Evolutionary conservation across 164 flowering plant genomes (phyloP).

Genomic region (Berberis vulgaris): DNA sequence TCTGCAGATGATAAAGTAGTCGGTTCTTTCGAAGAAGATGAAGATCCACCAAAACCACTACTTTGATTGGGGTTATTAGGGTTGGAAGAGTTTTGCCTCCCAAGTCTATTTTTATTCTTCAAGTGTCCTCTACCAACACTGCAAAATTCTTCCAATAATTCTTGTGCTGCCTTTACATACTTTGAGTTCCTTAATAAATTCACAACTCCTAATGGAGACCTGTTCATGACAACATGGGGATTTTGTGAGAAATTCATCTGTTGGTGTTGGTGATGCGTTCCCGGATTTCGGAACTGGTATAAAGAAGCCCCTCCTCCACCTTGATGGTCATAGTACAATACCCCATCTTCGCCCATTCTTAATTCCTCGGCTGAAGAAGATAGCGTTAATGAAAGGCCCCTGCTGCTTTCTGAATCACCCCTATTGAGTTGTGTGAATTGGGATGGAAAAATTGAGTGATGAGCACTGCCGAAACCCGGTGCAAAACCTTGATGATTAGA

Average conservation of each 20-base stretch:
- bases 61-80: constrained; percentile 42
- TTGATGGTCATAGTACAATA: constrained; percentile 32
- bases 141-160: constrained; percentile 87
- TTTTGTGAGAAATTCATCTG: constrained; percentile 4
- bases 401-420: constrained; percentile 42
- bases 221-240: constrained; percentile 31
- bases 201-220: constrained; percentile 26
- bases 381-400: constrained; percentile 64
- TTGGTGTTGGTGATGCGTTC: constrained; percentile 20
- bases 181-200: constrained; percentile 34
- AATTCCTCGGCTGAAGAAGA: constrained; percentile 68
- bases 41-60: constrained; percentile 28
- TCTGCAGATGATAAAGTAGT: constrained; percentile 70
- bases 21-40: constrained; percentile 48
- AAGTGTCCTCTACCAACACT: constrained; percentile 75
- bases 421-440: constrained; percentile 18
- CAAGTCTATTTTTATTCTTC: constrained; percentile 15
- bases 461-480: neutral
- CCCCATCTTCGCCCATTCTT: constrained; percentile 46
- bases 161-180: constrained; percentile 70
- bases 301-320: constrained; percentile 19
- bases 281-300: constrained; percentile 9
- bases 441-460: neutral
- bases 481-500: constrained; percentile 22
- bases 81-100: constrained; percentile 11